Evolutionary conservation across 202 grass and related monocot species (phyloP).

Genomic region (Elaeis oleifera): DNA sequence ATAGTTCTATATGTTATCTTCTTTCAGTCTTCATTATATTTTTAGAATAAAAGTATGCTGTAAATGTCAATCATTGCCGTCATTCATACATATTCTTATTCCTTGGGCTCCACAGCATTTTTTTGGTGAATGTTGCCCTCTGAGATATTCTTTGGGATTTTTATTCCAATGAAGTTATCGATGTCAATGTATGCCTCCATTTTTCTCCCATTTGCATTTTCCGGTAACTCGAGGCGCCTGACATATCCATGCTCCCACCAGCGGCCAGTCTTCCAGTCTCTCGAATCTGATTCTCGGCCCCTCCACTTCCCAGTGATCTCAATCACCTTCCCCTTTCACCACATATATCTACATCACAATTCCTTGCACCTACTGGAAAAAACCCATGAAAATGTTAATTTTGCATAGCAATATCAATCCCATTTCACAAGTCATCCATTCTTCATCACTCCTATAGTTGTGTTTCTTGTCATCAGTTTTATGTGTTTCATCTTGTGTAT

Average conservation of each 20-base stretch:
- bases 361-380: slow-evolving; percentile 39
- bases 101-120: too few relatives aligned
- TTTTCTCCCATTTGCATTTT: slow-evolving; percentile 54
- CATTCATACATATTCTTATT: too few relatives aligned
- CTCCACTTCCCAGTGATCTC: slow-evolving; percentile 87
- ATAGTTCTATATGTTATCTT: too few relatives aligned
- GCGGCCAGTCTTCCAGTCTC: slow-evolving; percentile 57
- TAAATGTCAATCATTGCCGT: too few relatives aligned
- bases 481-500: too few relatives aligned
- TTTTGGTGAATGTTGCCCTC: slow-evolving; percentile 25
- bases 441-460: too few relatives aligned
- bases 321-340: slow-evolving; percentile 53
- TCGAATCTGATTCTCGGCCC: slow-evolving; percentile 26
- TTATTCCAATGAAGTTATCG: slow-evolving; percentile 52
- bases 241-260: slow-evolving; percentile 97
- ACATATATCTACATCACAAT: slow-evolving; percentile 83
- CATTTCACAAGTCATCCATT: too few relatives aligned
- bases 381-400: neutral
- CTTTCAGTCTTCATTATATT: too few relatives aligned
- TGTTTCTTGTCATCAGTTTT: too few relatives aligned
- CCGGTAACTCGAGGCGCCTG: slow-evolving; percentile 73
- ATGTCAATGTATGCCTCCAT: slow-evolving; percentile 58
- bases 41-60: too few relatives aligned
- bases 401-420: neutral
- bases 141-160: slow-evolving; percentile 49